Percentiles rank a stretch among this genome's conserved stretches.
These are phyloP conservation scores for Endoconidiophora polonica DNA, from an alignment of 2,329 filamentous ascomycete species.

Conservation along the genomic window DNA sequence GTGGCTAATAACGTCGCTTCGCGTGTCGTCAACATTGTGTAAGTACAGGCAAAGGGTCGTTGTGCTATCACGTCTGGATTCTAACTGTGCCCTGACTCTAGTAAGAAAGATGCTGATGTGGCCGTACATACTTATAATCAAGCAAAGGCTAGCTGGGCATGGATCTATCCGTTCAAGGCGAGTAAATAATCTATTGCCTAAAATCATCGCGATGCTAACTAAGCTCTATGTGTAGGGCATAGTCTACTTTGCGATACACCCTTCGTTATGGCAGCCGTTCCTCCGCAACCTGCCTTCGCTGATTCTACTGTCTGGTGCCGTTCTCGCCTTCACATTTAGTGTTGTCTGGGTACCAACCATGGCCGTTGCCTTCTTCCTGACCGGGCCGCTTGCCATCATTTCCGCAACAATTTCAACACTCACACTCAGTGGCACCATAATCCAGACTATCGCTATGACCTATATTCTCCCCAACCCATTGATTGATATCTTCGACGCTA, in stretches of 20 bases:
- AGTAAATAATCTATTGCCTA: not conserved
- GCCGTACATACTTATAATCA: slow-evolving; percentile 3
- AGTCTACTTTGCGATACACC: slow-evolving; percentile 39
- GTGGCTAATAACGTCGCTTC: slow-evolving; percentile 19
- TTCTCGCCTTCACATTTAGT: slow-evolving; percentile 69
- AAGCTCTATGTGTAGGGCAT: slow-evolving; percentile 30
- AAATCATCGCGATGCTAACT: not conserved
- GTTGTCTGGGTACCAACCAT: slow-evolving; percentile 78
- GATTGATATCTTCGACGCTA: slow-evolving; percentile 77
- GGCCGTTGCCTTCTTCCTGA: slow-evolving; percentile 66
- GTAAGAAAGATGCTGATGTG: slow-evolving; percentile 6
- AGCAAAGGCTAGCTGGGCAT: slow-evolving; percentile 1
- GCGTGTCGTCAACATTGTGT: slow-evolving; percentile 2
- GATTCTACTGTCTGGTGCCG: slow-evolving; percentile 50
- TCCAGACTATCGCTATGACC: slow-evolving; percentile 41
- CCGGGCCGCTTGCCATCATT: slow-evolving; percentile 64
- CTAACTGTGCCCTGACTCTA: not conserved
- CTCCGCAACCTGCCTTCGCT: slow-evolving; percentile 40
- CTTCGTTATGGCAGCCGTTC: slow-evolving; percentile 41
- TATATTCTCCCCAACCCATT: slow-evolving; percentile 71
- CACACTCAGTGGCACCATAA: slow-evolving; percentile 42
- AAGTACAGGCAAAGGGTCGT: slow-evolving; percentile 2
- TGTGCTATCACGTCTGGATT: not conserved
- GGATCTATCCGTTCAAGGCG: slow-evolving; percentile 65
- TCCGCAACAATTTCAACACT: slow-evolving; percentile 53